Percentiles rank a stretch among this genome's conserved stretches.
phyloP scores from a whole-genome alignment of 192 early-diverging fungal genomes.

The Coemansia sp. region DNA sequence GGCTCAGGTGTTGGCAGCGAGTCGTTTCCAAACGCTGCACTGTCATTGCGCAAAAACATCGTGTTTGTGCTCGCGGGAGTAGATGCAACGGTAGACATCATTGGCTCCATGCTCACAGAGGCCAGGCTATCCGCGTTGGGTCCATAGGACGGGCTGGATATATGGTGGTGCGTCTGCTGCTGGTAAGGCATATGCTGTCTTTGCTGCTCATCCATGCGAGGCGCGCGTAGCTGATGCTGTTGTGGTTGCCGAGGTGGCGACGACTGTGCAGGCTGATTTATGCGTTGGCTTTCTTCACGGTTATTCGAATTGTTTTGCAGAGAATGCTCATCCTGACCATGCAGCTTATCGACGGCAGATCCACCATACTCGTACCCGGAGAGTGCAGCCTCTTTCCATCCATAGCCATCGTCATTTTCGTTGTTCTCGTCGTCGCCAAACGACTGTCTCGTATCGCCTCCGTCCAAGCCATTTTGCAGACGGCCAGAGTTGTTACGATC shows the following conservation, averaged over 20 bases:
- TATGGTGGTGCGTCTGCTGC: constrained; percentile 10
- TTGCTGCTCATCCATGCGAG: neutral
- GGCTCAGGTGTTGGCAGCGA: neutral
- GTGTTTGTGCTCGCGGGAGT: neutral
- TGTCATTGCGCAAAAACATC: neutral
- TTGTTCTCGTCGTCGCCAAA: neutral
- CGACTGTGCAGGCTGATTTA: neutral
- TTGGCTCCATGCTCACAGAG: neutral
- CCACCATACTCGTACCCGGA: constrained; percentile 38
- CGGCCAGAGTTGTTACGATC: neutral
- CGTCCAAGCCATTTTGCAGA: neutral
- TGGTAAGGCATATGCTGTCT: neutral
- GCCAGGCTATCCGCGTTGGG: neutral
- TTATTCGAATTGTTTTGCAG: neutral
- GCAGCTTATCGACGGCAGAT: neutral
- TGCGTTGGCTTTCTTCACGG: neutral
- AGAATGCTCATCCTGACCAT: neutral
- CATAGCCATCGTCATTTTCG: neutral
- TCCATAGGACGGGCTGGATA: constrained; percentile 10
- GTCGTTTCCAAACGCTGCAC: neutral
- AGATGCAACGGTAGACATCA: neutral
- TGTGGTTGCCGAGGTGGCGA: constrained; percentile 13
- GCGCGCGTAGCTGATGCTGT: neutral
- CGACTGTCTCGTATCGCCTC: constrained; percentile 2
- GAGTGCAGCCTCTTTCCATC: constrained; percentile 4